These are phyloP conservation scores for Talaromyces sp. DNA, from an alignment of 2,329 filamentous ascomycete species.

Conservation along the genomic window DNA sequence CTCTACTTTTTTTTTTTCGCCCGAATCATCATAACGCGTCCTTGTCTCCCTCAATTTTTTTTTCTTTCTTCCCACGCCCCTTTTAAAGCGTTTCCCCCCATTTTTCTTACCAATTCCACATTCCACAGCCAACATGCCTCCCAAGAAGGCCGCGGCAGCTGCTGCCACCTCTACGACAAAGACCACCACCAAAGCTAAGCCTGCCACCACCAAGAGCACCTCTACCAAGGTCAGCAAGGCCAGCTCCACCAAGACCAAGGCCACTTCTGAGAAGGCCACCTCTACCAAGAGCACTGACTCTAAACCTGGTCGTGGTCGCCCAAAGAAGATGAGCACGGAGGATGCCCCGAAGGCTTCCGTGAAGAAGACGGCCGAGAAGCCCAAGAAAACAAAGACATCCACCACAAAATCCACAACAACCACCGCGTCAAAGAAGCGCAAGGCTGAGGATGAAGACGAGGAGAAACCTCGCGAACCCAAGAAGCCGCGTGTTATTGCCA, in stretches of 20 bases:
- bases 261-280: not conserved
- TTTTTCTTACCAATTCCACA: conserved; percentile 10
- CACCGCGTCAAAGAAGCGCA: conserved; percentile 37
- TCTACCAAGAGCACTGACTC: not conserved
- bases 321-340: conserved; percentile 20
- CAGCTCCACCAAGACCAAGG: conserved; percentile 17
- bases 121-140: conserved; percentile 28
- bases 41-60: not conserved
- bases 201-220: conserved; percentile 21
- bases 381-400: conserved; percentile 23
- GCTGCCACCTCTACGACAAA: conserved; percentile 16
- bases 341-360: conserved; percentile 15
- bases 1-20: conserved; percentile 11
- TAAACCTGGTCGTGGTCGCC: conserved; percentile 11
- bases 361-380: conserved; percentile 17
- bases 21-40: conserved; percentile 6
- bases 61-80: not conserved
- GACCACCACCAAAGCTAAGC: conserved; percentile 8
- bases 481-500: conserved; percentile 31
- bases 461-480: conserved; percentile 35
- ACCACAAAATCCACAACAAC: conserved; percentile 12
- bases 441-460: conserved; percentile 33
- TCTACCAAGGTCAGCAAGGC: conserved; percentile 23
- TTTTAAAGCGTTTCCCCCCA: conserved; percentile 5
- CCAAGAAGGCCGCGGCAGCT: conserved; percentile 28